Conservation (phyloP, 1,139 yeast species). For the Debaryomyces nepalensis region DNA sequence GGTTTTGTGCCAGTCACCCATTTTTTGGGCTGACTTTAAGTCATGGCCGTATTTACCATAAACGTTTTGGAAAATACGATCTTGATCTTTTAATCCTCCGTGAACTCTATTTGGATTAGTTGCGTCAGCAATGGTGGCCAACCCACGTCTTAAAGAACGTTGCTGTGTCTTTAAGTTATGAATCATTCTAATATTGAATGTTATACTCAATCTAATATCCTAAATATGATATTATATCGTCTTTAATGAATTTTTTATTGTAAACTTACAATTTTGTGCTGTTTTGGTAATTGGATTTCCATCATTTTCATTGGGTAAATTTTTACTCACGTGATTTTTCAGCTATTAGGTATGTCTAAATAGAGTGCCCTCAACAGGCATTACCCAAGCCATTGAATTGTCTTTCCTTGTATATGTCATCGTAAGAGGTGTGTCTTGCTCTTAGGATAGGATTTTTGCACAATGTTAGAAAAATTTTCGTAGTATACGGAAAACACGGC, state of each 20-base stretch:
- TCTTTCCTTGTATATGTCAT: no score
- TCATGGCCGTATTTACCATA: conserved; percentile 77
- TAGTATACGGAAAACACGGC: conserved; percentile 12
- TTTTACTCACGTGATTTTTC: conserved; percentile 9
- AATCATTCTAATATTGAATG: conserved; percentile 24
- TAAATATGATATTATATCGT: conserved; percentile 3
- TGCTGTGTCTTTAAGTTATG: conserved; percentile 25
- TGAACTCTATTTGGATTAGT: conserved; percentile 62
- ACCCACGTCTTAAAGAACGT: conserved; percentile 31
- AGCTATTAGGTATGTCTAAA: not conserved
- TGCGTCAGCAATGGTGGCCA: conserved; percentile 51
- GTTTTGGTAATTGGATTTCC: conserved; percentile 31
- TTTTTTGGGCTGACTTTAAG: conserved; percentile 69
- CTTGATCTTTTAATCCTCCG: conserved; percentile 81
- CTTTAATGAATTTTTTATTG: conserved; percentile 8
- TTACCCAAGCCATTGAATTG: conserved; percentile 8
- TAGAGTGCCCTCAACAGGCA: conserved; percentile 8
- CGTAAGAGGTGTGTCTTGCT: not conserved
- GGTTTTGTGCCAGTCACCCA: conserved; percentile 93
- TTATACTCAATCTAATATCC: conserved; percentile 9
- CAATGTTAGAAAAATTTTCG: conserved; percentile 10
- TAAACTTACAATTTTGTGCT: conserved; percentile 14
- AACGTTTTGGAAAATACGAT: conserved; percentile 83
- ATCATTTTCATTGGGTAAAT: conserved; percentile 26
- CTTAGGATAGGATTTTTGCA: no score